Base-by-base conservation (phyloP, 1,139 yeast genomes). In the Blastobotrys arbuscula region DNA sequence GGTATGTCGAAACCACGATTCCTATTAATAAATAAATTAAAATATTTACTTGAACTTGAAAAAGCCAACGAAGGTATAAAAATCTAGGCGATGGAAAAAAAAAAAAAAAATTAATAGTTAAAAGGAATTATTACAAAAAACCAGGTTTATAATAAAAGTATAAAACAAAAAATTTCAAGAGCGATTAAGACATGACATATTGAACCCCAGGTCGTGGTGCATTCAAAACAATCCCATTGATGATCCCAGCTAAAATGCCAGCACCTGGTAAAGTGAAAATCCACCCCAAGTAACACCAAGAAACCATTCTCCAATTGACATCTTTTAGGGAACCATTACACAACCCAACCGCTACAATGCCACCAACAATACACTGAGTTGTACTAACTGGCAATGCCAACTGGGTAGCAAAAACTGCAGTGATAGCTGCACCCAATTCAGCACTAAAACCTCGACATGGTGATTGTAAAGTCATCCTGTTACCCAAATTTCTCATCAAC, bases 241-340 rank as follows among this genome's bases (percentile, higher is more conserved):
- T 55, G 30, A 82, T 57, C 59, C 92, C 92, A 33, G 89, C 82
- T 56, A 84, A 73, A 37, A 84, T 60, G 53, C 90, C 92, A 19
- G 92, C 89, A 60, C 78, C 68, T 41, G 92, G 92, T 57, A 84
- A 72, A 18, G 92, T 84, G 50, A 84, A 62, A 46, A 84, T 58
- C 92, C 92, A 84, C 34, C 90, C 89, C 41, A 71, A 58, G 68
- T 82, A 83, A 61, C 84, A 78, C 82, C 84, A 82, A 16, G 71
- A 64, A 41, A 84, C 87, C 79, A 82, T 80, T 71, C 85, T 77
- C 90, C 90, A 84, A 71, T 84, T 84, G 53, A 83, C 84, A 7
- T 86, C 77, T 58, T 68, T 76, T 61, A 73, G 56, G 61, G 81
- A 84, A 57, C 69, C 72, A 71, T 83, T 84, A 70, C 88, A 82